Percentiles rank a stretch among this genome's conserved stretches.
Conservation (phyloP, 1,284 basidiomycete genomes). For the Leccinum fuscescens region DNA sequence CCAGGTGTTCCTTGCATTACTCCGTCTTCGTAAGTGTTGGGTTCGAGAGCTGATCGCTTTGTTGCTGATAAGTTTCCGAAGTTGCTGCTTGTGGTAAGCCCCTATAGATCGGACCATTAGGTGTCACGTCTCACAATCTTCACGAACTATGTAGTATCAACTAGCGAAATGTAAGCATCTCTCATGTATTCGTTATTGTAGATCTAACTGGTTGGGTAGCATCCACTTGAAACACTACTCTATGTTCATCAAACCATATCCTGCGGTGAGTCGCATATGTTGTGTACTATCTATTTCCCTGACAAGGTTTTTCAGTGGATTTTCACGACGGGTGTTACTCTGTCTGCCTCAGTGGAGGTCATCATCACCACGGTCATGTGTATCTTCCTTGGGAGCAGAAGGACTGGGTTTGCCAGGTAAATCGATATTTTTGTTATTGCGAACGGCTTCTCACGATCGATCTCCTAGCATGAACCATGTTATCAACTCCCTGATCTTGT, state of each 20-base stretch:
- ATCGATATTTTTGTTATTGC: not conserved
- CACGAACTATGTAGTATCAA: conserved; percentile 26
- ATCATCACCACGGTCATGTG: conserved; percentile 50
- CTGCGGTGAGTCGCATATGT: conserved; percentile 16
- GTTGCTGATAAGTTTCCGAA: conserved; percentile 11
- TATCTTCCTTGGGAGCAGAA: conserved; percentile 45
- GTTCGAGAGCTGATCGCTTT: not conserved
- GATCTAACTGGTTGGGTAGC: conserved; percentile 4
- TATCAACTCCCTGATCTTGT: conserved; percentile 49
- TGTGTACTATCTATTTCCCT: not conserved
- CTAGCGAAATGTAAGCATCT: conserved; percentile 27
- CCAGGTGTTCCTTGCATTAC: conserved; percentile 31
- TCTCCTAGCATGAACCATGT: conserved; percentile 45
- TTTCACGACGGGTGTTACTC: conserved; percentile 52
- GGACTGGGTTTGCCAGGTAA: conserved; percentile 40
- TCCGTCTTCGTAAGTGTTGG: conserved; percentile 32
- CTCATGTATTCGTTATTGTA: rapidly evolving
- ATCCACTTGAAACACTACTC: conserved; percentile 31
- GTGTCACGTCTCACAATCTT: not conserved
- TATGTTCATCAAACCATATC: conserved; percentile 32
- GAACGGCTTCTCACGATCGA: not conserved
- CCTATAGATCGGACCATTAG: too few relatives aligned
- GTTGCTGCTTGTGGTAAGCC: conserved; percentile 32
- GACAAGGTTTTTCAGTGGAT: conserved; percentile 38
- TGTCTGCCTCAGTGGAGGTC: conserved; percentile 51